Evolutionary conservation across 306 rosid species (phyloP).

Genomic region (Prunus dulcis): DNA sequence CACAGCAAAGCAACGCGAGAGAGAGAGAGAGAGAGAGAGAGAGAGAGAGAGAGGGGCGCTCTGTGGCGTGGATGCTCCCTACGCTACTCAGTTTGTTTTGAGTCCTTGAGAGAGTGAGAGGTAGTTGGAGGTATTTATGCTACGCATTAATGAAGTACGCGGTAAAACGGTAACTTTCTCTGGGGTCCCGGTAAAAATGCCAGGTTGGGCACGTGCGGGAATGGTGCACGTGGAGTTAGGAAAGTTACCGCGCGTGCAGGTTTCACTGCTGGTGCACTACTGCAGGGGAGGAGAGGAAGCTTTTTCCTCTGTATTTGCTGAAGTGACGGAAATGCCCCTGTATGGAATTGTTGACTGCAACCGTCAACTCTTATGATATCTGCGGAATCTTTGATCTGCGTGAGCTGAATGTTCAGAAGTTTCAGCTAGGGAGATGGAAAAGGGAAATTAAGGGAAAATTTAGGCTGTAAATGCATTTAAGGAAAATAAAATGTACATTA

Average conservation of each 20-base stretch:
- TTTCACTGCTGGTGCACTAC: not conserved
- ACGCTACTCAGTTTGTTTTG: not conserved
- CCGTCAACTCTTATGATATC: not conserved
- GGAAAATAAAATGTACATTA: too few relatives aligned
- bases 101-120: constrained; percentile 2
- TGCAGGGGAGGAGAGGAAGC: not conserved
- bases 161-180: not conserved
- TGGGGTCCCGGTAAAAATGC: too few relatives aligned
- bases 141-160: not conserved
- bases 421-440: not conserved
- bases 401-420: not conserved
- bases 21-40: not conserved
- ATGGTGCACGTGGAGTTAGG: constrained; percentile 7
- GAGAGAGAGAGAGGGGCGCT: not conserved
- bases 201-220: constrained; percentile 8
- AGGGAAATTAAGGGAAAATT: not conserved
- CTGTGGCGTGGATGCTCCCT: not conserved
- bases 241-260: constrained; percentile 13
- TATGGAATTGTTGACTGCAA: not conserved
- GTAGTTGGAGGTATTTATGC: constrained; percentile 71
- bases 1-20: not conserved
- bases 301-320: too few relatives aligned
- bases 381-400: not conserved
- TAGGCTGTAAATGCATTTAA: too few relatives aligned
- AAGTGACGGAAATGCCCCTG: constrained; percentile 15